Conservation (phyloP, 768 basidiomycete species). For the Suillus brevipes region DNA sequence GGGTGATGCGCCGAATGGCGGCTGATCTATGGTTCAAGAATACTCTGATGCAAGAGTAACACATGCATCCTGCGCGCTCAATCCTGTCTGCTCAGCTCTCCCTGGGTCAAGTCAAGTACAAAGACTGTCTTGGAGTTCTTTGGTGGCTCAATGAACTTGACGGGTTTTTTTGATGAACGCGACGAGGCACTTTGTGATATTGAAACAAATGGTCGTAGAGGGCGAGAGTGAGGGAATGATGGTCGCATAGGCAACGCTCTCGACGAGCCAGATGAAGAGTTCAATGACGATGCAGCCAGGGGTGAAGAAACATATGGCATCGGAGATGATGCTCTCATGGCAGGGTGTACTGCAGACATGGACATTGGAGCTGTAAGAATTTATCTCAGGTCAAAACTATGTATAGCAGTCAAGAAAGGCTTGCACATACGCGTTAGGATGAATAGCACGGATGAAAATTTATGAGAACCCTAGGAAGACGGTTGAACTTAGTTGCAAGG, state of each 20-base stretch:
- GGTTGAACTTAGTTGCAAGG: background rate
- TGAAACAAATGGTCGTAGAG: slow-evolving; percentile 75
- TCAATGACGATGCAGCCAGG: slow-evolving; percentile 46
- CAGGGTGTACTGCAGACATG: slow-evolving; percentile 36
- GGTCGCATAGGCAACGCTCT: slow-evolving; percentile 42
- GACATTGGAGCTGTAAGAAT: slow-evolving; percentile 40
- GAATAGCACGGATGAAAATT: slow-evolving; percentile 9
- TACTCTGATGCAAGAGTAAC: background rate
- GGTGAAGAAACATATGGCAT: slow-evolving; percentile 64
- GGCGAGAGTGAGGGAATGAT: slow-evolving; percentile 70
- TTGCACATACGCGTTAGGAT: slow-evolving; percentile 40
- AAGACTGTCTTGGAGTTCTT: slow-evolving; percentile 69
- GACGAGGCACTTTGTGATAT: slow-evolving; percentile 36
- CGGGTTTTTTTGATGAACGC: slow-evolving; percentile 43
- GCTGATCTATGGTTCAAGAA: background rate
- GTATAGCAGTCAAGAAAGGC: background rate
- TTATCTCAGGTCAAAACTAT: slow-evolving; percentile 14
- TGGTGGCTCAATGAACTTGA: slow-evolving; percentile 81
- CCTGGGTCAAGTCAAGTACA: slow-evolving; percentile 79
- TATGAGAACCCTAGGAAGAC: too few species aligned
- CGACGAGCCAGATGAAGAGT: slow-evolving; percentile 32
- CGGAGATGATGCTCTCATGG: slow-evolving; percentile 21
- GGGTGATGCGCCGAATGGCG: background rate
- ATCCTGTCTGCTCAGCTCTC: slow-evolving; percentile 74
- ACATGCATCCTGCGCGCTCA: slow-evolving; percentile 22